phyloP scores from a whole-genome alignment of 768 basidiomycete species.

The Phaeolepiota aurea region DNA sequence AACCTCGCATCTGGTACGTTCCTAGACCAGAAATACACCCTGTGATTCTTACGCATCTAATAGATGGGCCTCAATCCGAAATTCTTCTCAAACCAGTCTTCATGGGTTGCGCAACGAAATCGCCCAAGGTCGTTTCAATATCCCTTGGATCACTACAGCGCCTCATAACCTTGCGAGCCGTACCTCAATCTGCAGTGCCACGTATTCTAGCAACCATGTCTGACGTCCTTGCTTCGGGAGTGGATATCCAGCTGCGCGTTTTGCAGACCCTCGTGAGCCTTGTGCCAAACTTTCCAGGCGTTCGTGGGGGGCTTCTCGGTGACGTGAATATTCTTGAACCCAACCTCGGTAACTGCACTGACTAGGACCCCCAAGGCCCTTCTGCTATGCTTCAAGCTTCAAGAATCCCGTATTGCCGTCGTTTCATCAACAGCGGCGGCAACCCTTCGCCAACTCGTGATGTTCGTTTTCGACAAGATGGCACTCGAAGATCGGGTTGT shows the following conservation, averaged over 20 bases:
- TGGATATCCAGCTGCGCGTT: conserved; percentile 93
- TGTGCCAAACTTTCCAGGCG: conserved; percentile 77
- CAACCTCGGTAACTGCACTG: no score
- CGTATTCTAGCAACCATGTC: conserved; percentile 78
- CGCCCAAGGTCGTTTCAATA: conserved; percentile 90
- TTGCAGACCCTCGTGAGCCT: conserved; percentile 88
- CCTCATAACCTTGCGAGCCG: conserved; percentile 79
- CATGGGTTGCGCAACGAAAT: conserved; percentile 90
- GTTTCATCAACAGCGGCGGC: conserved; percentile 97
- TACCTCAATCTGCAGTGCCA: conserved; percentile 72
- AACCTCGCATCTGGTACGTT: conserved; percentile 65
- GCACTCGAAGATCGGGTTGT: conserved; percentile 56
- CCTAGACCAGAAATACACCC: conserved; percentile 4
- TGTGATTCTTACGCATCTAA: conserved; percentile 1
- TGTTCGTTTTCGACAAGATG: conserved; percentile 97
- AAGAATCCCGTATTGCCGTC: conserved; percentile 92
- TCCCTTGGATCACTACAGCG: conserved; percentile 87
- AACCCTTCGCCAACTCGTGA: conserved; percentile 89
- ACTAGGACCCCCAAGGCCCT: conserved; percentile 50
- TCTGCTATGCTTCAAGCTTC: conserved; percentile 89
- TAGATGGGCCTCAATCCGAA: conserved; percentile 74
- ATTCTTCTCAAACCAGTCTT: conserved; percentile 82
- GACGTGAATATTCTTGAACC: conserved; percentile 49
- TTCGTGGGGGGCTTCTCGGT: conserved; percentile 74
- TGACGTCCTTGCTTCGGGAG: conserved; percentile 86